Base-by-base conservation (phyloP, 345 rosid species). In the Ceriops decandra region DNA sequence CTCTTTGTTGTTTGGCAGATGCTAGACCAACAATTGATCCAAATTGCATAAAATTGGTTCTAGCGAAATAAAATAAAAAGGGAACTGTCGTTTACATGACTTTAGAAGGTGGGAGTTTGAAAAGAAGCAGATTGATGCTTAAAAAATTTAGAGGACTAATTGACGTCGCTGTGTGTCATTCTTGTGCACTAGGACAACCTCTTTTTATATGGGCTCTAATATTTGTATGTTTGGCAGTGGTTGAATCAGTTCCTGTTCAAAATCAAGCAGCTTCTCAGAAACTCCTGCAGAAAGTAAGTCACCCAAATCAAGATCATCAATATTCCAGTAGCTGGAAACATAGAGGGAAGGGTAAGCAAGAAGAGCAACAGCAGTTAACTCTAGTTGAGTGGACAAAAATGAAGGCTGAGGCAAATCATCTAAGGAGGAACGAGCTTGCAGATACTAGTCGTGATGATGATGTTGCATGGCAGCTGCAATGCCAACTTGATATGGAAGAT, bases 231-330 rank as follows among this genome's bases (percentile, higher is more conserved):
- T 57, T 79, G 63, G 62, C 81, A 89, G 97, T 84, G 24, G 85
- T 80, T 63, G 92, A 93, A 77, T 70, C 84, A 56, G 85, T 82
- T 13, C 92, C 96, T 62, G 74, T 87, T 68, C 97, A 88, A 80
- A 93, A 93, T 79, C 97, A 93, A 89, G 96, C 92, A 5, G 96
- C 98, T 74, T 79, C 98, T 20, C 96, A 89, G 64, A 81, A 91
- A 71, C 92, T 93, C 62, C 88, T 89, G 46, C 91, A 83, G 81
- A 93, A 91, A 77, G 89, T 93, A 97, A 77, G 74, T 72, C 76
- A 69, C 32, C 73, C 87, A 30, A 81, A 61, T 73, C 80, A 67
- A 58, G 75, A 76, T 59, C 82, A 71, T 63, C 76, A 54, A 59
- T 77, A 68, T 53, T 66, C 64, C 69, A 83, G 78, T 72, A 90